These are phyloP conservation scores for Cornus suecica DNA, from an alignment of 148 eudicot species.

Conservation along the genomic window DNA sequence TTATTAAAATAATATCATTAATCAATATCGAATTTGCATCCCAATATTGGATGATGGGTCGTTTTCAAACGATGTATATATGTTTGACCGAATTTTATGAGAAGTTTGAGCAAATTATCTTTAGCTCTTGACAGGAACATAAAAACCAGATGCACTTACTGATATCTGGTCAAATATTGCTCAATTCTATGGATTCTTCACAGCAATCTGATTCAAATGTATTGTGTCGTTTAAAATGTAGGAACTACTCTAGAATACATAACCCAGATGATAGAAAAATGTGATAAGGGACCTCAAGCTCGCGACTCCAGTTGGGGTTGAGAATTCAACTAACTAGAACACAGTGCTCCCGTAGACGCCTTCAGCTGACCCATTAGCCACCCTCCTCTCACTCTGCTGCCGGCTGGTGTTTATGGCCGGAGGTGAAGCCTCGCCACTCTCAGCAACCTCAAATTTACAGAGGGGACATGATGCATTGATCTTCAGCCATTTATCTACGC, in stretches of 20 bases:
- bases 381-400: neutral
- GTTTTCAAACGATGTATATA: too few relatives aligned
- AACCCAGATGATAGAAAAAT: neutral
- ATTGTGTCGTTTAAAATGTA: neutral
- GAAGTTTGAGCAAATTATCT: too few relatives aligned
- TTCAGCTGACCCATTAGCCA: neutral
- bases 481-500: conserved; percentile 47
- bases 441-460: conserved; percentile 38
- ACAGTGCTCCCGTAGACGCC: neutral
- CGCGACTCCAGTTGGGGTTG: neutral
- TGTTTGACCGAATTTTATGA: too few relatives aligned
- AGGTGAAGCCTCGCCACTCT: conserved; percentile 3
- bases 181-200: neutral
- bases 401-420: neutral
- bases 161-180: neutral
- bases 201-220: neutral
- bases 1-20: too few relatives aligned
- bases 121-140: too few relatives aligned
- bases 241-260: neutral
- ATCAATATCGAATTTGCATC: too few relatives aligned
- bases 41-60: too few relatives aligned
- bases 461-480: conserved; percentile 45
- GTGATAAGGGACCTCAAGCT: neutral
- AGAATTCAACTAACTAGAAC: neutral
- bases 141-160: too few relatives aligned